Base-by-base conservation (phyloP, 1,284 basidiomycete species). In the Mycena sp. region DNA sequence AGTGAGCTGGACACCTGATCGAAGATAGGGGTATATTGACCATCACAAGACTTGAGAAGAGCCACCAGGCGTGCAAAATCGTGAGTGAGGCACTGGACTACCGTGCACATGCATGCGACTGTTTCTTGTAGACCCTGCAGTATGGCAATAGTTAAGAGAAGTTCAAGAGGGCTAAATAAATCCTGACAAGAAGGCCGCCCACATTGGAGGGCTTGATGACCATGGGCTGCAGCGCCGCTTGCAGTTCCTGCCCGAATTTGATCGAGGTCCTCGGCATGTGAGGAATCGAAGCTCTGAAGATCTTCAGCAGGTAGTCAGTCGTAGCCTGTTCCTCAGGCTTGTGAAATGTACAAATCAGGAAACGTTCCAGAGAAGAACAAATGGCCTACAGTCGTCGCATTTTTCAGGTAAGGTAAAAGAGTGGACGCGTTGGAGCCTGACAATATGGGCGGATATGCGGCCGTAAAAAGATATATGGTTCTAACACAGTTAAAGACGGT, bases 51-150 rank as follows among this genome's bases (percentile, higher is more conserved):
- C 67, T 90, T 89, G 67, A 98, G 75, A 4, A 98, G 83, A 35
- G 87, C 89, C 21, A 94, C 85, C 16, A 98, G 81, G 25, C 89
- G 85, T 14, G 78, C 77, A 71, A 90, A 97, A 70, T 98, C 94
- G 68, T 94, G 90, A 0, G 98, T 99, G 29, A 99, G 84, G 70
- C 93, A 80, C 53, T 89, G 88, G 1, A 97, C 90, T 3, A 94
- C 91, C 0, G 87, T 85, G 74, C 96, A 97, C 78, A 96, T 90
- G 71, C 96, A 98, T 0, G 93, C 93, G 12, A 99, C 91, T 9
- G 90, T 88, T 76, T 98, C 96, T 77, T 96, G 94, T 35, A 98
- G 77, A 28, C 90, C 88, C 90, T 95, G 45, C 43, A 7, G 35
- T 14, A 32, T n/a, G 21, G 30, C 17, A 32, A 25, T 16, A 50